Evolutionary conservation across 2,329 filamentous ascomycete genomes (phyloP).

Genomic region (Penicillium sclerotigenum): DNA sequence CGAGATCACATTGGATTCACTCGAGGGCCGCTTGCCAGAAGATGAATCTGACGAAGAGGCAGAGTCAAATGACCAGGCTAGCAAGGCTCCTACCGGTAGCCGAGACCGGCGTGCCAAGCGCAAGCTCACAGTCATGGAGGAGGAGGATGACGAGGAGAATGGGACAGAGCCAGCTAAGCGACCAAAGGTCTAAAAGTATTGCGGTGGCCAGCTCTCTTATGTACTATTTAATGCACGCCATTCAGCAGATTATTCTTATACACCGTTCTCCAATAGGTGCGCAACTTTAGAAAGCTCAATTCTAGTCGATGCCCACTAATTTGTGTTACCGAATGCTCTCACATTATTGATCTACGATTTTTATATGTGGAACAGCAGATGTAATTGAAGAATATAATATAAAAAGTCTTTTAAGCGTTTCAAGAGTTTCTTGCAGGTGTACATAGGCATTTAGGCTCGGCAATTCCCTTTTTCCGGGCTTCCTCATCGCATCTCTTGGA

Average conservation of each 20-base stretch:
- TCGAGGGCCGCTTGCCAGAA: constrained; percentile 19
- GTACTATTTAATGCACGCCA: constrained; percentile 6
- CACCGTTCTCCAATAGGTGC: neutral
- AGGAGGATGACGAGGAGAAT: constrained; percentile 28
- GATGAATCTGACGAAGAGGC: constrained; percentile 11
- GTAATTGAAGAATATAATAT: neutral
- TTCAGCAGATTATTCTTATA: neutral
- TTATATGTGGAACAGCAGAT: neutral
- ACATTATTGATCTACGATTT: neutral
- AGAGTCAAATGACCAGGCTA: neutral
- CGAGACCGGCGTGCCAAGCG: constrained; percentile 20
- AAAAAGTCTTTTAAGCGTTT: too few relatives aligned
- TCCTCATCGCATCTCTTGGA: constrained; percentile 23
- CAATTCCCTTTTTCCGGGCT: constrained; percentile 23
- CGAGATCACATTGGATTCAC: constrained; percentile 49
- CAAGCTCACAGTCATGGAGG: constrained; percentile 22
- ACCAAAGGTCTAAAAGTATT: constrained; percentile 27
- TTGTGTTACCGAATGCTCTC: neutral
- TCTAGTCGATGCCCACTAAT: neutral
- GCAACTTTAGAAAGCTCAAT: neutral
- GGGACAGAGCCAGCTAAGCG: constrained; percentile 30
- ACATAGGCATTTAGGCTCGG: constrained; percentile 18
- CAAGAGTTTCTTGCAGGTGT: neutral
- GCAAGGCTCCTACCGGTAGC: constrained; percentile 7
- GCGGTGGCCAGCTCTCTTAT: neutral